phyloP scores from a whole-genome alignment of 2,329 filamentous ascomycete species.

The Fusarium sororula region DNA sequence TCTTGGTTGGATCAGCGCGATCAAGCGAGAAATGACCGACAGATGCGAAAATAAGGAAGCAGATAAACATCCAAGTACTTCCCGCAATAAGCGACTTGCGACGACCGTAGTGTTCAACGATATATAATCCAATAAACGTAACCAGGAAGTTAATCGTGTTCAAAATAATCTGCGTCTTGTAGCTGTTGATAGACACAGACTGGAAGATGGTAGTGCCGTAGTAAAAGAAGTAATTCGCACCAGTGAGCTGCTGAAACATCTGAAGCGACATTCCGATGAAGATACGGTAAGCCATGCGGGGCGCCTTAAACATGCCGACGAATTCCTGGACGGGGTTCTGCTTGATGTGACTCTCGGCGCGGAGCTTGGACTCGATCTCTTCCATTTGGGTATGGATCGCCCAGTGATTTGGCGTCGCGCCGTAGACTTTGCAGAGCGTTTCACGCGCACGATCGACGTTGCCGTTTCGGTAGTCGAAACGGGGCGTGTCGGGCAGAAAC shows the following conservation, averaged over 20 bases:
- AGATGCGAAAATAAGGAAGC: constrained; percentile 67
- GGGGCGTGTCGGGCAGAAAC: constrained; percentile 61
- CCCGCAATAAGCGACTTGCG: constrained; percentile 70
- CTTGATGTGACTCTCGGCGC: constrained; percentile 55
- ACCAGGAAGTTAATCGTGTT: constrained; percentile 73
- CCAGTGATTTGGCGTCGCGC: constrained; percentile 53
- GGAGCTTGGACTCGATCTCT: constrained; percentile 64
- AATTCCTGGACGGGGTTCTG: constrained; percentile 56
- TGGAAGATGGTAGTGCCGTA: constrained; percentile 65
- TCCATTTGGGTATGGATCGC: constrained; percentile 59
- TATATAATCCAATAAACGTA: constrained; percentile 74
- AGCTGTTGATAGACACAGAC: constrained; percentile 64
- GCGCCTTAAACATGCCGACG: constrained; percentile 70
- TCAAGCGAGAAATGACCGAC: constrained; percentile 61
- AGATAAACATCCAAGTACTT: constrained; percentile 68
- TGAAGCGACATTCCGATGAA: constrained; percentile 68
- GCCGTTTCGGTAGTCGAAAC: constrained; percentile 61
- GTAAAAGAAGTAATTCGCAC: constrained; percentile 74
- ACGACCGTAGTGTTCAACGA: constrained; percentile 74
- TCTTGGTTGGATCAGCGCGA: constrained; percentile 45
- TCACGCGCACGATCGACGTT: constrained; percentile 55
- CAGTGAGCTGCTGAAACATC: constrained; percentile 74
- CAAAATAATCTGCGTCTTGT: constrained; percentile 73
- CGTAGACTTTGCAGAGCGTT: constrained; percentile 60
- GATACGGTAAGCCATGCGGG: constrained; percentile 71